Percentiles rank a stretch among this genome's conserved stretches.
phyloP scores from a whole-genome alignment of 2,329 filamentous ascomycete species.

The Ceratocystis eucalypticola region DNA sequence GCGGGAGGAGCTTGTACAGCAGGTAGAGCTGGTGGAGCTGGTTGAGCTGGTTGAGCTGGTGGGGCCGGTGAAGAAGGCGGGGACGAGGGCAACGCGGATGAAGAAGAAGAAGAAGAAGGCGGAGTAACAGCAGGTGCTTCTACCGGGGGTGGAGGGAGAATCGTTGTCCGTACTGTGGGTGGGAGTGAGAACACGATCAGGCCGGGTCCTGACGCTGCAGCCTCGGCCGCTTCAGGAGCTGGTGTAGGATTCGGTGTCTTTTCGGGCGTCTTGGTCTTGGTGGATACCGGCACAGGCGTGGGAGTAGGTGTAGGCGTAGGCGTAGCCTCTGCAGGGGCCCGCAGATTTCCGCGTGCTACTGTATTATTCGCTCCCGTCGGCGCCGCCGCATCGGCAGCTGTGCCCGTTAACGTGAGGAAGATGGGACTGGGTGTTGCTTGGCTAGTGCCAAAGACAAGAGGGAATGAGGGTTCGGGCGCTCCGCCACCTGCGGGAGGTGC shows the following conservation, averaged over 20 bases:
- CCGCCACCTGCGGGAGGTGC: slow-evolving; percentile 8
- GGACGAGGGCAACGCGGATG: neutral
- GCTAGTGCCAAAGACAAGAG: neutral
- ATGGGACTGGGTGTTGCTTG: slow-evolving; percentile 16
- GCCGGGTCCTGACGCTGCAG: neutral
- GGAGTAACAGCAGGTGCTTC: neutral
- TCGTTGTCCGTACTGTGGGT: neutral
- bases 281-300: neutral
- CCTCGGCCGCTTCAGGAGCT: neutral
- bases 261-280: neutral
- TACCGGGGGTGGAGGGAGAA: neutral
- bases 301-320: neutral
- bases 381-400: neutral
- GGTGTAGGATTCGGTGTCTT: neutral
- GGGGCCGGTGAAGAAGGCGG: neutral
- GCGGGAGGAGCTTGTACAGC: slow-evolving; percentile 6
- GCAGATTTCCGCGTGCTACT: neutral
- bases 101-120: neutral
- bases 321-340: neutral
- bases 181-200: neutral
- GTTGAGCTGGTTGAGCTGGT: neutral
- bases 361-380: neutral
- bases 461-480: neutral
- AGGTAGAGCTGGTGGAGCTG: neutral
- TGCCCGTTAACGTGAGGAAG: slow-evolving; percentile 7